A percentile compares a stretch with the other conserved stretches of the same genome.
phyloP scores from a whole-genome alignment of 2,329 filamentous ascomycete species.

The Fonsecaea nubica region DNA sequence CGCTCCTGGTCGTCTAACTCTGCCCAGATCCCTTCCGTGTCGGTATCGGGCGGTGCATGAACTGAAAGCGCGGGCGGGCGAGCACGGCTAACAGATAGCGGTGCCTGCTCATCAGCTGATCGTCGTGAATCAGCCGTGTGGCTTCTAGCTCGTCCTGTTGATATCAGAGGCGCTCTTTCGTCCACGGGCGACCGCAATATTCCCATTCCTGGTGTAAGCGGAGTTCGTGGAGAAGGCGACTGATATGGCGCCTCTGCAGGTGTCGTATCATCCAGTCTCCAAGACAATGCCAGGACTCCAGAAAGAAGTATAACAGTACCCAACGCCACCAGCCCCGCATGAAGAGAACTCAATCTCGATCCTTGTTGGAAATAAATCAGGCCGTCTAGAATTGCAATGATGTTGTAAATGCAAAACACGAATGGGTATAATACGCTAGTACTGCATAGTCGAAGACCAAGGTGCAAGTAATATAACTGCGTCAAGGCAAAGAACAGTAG shows the following conservation, averaged over 20 bases:
- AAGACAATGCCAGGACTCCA: conserved; percentile 89
- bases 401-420: conserved; percentile 99
- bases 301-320: conserved; percentile 85
- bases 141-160: conserved; percentile 40
- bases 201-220: conserved; percentile 80
- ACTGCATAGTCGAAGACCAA: conserved; percentile 90
- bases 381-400: conserved; percentile 95
- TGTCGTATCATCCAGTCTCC: conserved; percentile 78
- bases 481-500: conserved; percentile 82
- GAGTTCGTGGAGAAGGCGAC: conserved; percentile 56
- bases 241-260: conserved; percentile 46
- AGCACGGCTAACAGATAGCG: conserved; percentile 32
- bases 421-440: conserved; percentile 95
- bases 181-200: conserved; percentile 61
- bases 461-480: conserved; percentile 94
- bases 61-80: conserved; percentile 42
- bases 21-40: conserved; percentile 79
- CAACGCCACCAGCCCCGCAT: conserved; percentile 75
- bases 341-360: conserved; percentile 74
- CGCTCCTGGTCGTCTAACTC: conserved; percentile 77
- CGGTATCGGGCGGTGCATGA: conserved; percentile 54
- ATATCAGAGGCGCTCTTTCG: conserved; percentile 50
- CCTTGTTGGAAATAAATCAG: conserved; percentile 96
- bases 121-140: conserved; percentile 32
- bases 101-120: conserved; percentile 45